Percentiles rank a stretch among this genome's conserved stretches.
Conservation (phyloP, 495 filamentous ascomycete species). For the Lentithecium fluviatile region DNA sequence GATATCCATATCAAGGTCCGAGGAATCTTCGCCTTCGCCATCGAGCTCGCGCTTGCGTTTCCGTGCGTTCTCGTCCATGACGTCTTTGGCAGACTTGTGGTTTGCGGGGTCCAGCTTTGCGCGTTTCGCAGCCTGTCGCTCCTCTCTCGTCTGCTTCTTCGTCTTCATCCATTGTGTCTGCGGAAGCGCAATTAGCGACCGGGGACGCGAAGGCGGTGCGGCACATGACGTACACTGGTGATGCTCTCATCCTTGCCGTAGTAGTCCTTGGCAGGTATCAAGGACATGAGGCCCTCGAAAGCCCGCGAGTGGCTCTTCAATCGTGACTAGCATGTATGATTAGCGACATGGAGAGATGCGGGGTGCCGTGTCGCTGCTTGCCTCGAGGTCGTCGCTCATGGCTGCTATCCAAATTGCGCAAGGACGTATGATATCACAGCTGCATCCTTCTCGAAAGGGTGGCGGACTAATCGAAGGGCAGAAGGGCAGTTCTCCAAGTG, state of each 20-base stretch:
- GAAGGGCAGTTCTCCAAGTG: too few relatives aligned
- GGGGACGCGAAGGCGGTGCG: constrained; percentile 3
- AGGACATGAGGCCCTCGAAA: constrained; percentile 85
- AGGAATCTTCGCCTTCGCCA: constrained; percentile 39
- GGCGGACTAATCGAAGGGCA: too few relatives aligned
- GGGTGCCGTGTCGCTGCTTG: constrained; percentile 27
- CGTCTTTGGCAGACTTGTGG: constrained; percentile 66
- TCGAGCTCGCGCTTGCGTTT: constrained; percentile 47
- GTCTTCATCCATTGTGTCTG: constrained; percentile 45
- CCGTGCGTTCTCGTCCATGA: constrained; percentile 48
- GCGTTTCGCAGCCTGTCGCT: constrained; percentile 42
- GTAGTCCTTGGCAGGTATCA: constrained; percentile 92
- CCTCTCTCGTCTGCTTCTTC: constrained; percentile 48
- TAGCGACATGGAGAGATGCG: constrained; percentile 10
- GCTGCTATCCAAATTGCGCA: not conserved
- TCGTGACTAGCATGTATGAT: constrained; percentile 61
- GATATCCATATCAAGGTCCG: constrained; percentile 32
- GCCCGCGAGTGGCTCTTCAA: constrained; percentile 79
- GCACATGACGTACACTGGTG: constrained; percentile 64
- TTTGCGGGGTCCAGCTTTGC: constrained; percentile 75
- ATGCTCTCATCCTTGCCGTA: constrained; percentile 84
- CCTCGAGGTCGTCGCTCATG: constrained; percentile 43
- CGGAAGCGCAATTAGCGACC: constrained; percentile 9
- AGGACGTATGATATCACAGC: not conserved
- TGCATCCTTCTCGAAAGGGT: too few relatives aligned